These are phyloP conservation scores for Trichoderma breve DNA, from an alignment of 2,329 filamentous ascomycete species.

Conservation along the genomic window DNA sequence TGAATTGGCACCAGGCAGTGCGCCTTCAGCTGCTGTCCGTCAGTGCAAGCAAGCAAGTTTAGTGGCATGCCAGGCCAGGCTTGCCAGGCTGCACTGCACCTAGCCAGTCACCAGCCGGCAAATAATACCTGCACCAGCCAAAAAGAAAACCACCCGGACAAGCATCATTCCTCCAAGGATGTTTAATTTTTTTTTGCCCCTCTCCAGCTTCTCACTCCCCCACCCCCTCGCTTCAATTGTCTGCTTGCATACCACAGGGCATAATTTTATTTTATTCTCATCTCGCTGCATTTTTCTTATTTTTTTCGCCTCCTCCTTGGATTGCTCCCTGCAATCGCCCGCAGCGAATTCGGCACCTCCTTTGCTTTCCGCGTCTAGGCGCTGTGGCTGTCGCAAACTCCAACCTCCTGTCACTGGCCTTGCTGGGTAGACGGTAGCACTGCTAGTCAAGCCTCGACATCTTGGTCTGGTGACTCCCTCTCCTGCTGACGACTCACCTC, in stretches of 20 bases:
- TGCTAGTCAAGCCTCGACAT: constrained; percentile 9
- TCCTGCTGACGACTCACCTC: constrained; percentile 13
- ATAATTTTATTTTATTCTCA: background rate
- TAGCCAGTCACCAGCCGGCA: no score
- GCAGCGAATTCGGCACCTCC: background rate
- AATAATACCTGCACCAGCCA: background rate
- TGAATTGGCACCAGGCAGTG: background rate
- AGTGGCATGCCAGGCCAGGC: background rate
- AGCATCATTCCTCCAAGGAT: background rate
- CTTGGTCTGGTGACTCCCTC: background rate
- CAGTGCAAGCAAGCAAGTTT: background rate
- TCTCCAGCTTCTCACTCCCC: constrained; percentile 1
- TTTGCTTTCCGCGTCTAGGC: constrained; percentile 9
- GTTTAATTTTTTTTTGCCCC: background rate
- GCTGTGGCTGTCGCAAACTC: background rate
- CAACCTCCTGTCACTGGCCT: background rate
- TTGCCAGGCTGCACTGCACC: background rate
- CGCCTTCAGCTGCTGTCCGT: background rate
- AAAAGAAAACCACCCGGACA: background rate
- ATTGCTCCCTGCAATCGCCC: background rate
- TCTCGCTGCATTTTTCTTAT: background rate
- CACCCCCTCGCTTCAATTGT: constrained; percentile 15
- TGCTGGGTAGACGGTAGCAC: background rate
- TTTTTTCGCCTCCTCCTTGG: background rate
- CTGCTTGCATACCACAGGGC: constrained; percentile 2